A percentile compares a stretch with the other conserved stretches of the same genome.
phyloP scores from a whole-genome alignment of 1,139 yeast genomes.

The Arxiozyma heterogenica region DNA sequence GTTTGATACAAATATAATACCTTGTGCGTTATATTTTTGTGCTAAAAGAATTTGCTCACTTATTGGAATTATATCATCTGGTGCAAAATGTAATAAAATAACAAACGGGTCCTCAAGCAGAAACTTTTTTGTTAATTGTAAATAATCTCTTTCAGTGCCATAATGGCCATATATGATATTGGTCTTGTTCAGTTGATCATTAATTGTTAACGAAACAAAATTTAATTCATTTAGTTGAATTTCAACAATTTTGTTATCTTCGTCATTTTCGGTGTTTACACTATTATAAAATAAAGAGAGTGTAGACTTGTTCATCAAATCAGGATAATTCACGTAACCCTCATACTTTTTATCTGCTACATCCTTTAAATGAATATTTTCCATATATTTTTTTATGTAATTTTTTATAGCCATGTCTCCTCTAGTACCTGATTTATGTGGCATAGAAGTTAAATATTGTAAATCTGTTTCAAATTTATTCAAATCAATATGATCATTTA shows the following conservation, averaged over 20 bases:
- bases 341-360: slow-evolving; percentile 44
- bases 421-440: slow-evolving; percentile 79
- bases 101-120: slow-evolving; percentile 37
- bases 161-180: slow-evolving; percentile 49
- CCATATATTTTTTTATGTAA: slow-evolving; percentile 52
- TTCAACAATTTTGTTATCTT: slow-evolving; percentile 29
- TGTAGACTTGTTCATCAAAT: not conserved
- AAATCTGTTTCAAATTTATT: slow-evolving; percentile 58
- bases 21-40: slow-evolving; percentile 43
- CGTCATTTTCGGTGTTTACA: slow-evolving; percentile 15
- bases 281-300: not conserved
- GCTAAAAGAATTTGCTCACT: slow-evolving; percentile 49
- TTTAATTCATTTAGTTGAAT: slow-evolving; percentile 40
- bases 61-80: slow-evolving; percentile 37
- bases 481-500: slow-evolving; percentile 44
- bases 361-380: slow-evolving; percentile 46
- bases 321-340: slow-evolving; percentile 54
- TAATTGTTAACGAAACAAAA: slow-evolving; percentile 61
- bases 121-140: slow-evolving; percentile 35
- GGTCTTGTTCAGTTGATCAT: slow-evolving; percentile 48
- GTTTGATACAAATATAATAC: slow-evolving; percentile 40
- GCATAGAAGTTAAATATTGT: slow-evolving; percentile 72
- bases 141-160: slow-evolving; percentile 55
- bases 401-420: slow-evolving; percentile 69
- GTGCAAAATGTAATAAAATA: slow-evolving; percentile 46